Conservation (phyloP, 2,329 filamentous ascomycete species). For the Aspergillus hiratsukae region DNA sequence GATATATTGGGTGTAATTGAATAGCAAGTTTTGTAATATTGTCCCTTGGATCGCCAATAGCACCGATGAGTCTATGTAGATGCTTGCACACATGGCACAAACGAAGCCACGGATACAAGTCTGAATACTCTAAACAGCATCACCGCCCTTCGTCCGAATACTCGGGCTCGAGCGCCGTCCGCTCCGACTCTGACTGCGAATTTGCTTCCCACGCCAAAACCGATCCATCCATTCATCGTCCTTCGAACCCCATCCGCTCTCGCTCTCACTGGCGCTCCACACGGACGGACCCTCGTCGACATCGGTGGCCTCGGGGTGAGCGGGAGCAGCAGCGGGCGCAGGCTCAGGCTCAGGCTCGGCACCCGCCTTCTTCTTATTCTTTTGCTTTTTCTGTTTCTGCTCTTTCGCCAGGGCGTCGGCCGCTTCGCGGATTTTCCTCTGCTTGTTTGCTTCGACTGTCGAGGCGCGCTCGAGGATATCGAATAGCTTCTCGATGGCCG, state of each 20-base stretch:
- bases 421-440: conserved; percentile 17
- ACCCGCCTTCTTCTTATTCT: conserved; percentile 20
- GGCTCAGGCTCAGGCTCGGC: neutral
- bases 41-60: neutral
- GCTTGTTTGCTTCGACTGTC: conserved; percentile 22
- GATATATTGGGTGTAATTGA: neutral
- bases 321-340: neutral
- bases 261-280: conserved; percentile 36
- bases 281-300: conserved; percentile 13
- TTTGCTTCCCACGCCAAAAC: neutral
- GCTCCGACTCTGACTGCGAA: neutral
- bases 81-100: neutral
- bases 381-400: conserved; percentile 16
- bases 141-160: neutral
- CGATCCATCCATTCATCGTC: conserved; percentile 9
- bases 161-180: neutral
- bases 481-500: conserved; percentile 52
- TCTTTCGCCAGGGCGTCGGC: conserved; percentile 17
- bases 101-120: neutral
- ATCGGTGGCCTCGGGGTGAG: neutral
- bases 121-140: neutral
- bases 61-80: neutral
- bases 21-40: neutral
- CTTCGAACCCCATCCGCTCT: conserved; percentile 32
- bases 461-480: conserved; percentile 34